These are phyloP conservation scores for Metschnikowia cubensis DNA, from an alignment of 805 yeast species.

Conservation along the genomic window DNA sequence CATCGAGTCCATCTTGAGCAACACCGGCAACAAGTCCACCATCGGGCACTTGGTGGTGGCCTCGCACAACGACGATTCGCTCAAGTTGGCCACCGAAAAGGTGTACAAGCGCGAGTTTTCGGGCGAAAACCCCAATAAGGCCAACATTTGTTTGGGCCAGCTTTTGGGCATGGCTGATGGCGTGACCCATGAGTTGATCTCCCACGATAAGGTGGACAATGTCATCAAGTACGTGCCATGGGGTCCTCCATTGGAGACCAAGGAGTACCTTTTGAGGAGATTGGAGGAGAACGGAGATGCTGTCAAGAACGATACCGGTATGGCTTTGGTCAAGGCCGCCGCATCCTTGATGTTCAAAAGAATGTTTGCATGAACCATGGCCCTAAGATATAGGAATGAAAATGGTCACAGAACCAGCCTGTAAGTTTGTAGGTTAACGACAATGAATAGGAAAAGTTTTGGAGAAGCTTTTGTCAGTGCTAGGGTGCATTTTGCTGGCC, in stretches of 20 bases:
- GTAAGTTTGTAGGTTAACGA: too few species aligned
- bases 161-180: constrained; percentile 95
- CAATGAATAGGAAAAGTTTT: too few species aligned
- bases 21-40: constrained; percentile 42
- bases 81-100: constrained; percentile 61
- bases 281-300: constrained; percentile 96
- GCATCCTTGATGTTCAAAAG: constrained; percentile 7
- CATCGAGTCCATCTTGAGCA: constrained; percentile 52
- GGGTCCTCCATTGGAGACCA: constrained; percentile 95
- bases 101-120: constrained; percentile 26
- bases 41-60: constrained; percentile 86
- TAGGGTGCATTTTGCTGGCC: too few species aligned
- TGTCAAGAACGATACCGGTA: constrained; percentile 79
- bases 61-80: constrained; percentile 81
- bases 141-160: constrained; percentile 82
- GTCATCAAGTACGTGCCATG: constrained; percentile 94
- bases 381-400: too few species aligned
- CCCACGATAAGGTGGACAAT: constrained; percentile 60
- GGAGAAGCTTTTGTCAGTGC: too few species aligned
- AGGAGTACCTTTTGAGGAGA: constrained; percentile 83
- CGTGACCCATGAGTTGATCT: constrained; percentile 69
- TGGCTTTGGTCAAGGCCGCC: constrained; percentile 62
- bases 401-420: too few species aligned
- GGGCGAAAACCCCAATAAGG: constrained; percentile 24
- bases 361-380: constrained; percentile 5